A percentile compares a stretch with the other conserved stretches of the same genome.
These are phyloP conservation scores for Thinopyrum obtusiflorum DNA, from an alignment of 202 grass and related monocot species.

Conservation along the genomic window DNA sequence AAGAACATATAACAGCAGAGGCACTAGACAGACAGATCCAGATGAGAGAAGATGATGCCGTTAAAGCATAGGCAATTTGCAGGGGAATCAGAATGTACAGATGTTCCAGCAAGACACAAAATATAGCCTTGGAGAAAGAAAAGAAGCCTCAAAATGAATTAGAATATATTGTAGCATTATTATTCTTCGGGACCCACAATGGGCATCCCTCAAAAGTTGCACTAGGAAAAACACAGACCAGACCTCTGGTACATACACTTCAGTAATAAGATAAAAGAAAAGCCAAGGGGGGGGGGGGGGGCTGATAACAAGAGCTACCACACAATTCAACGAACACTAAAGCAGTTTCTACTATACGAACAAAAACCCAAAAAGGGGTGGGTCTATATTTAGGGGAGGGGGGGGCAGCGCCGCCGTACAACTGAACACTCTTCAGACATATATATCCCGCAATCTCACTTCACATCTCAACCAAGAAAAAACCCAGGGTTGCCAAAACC, in stretches of 20 bases:
- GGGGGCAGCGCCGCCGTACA: slow-evolving; percentile 44
- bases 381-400: slow-evolving; percentile 38
- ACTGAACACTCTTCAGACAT: slow-evolving; percentile 76
- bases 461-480: slow-evolving; percentile 72
- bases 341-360: slow-evolving; percentile 51
- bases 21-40: slow-evolving; percentile 18
- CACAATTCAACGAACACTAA: slow-evolving; percentile 47
- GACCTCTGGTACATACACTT: slow-evolving; percentile 68
- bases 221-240: slow-evolving; percentile 54
- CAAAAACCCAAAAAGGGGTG: slow-evolving; percentile 46
- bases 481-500: slow-evolving; percentile 45
- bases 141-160: slow-evolving; percentile 47
- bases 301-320: slow-evolving; percentile 57
- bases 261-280: slow-evolving; percentile 45
- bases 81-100: slow-evolving; percentile 42
- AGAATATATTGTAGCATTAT: slow-evolving; percentile 68
- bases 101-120: slow-evolving; percentile 21
- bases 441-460: slow-evolving; percentile 77
- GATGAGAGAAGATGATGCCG: slow-evolving; percentile 12
- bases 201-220: slow-evolving; percentile 59
- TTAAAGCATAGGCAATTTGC: slow-evolving; percentile 25
- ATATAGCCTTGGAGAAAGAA: neutral
- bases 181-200: slow-evolving; percentile 52
- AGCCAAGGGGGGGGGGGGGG: neutral
- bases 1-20: neutral